Percentiles rank a stretch among this genome's conserved stretches.
Evolutionary conservation across 116 monocot genomes (phyloP).

Genomic region (Papilionanthe hybrid): DNA sequence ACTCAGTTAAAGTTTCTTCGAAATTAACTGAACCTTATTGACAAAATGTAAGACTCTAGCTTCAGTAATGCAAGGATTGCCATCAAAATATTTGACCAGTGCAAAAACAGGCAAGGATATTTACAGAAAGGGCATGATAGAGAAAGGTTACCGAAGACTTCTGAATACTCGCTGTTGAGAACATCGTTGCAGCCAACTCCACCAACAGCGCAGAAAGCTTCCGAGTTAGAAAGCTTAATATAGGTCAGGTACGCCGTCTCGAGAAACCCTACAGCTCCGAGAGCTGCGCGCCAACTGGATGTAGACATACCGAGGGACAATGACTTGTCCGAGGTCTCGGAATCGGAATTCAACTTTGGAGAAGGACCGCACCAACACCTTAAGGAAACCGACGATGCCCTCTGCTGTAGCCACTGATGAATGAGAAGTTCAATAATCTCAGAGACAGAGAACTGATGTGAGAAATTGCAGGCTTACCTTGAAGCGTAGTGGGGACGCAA

Average conservation of each 20-base stretch:
- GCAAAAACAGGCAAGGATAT: not conserved
- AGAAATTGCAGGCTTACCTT: constrained; percentile 7
- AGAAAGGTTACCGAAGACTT: constrained; percentile 49
- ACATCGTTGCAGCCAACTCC: constrained; percentile 77
- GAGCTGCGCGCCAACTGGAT: constrained; percentile 52
- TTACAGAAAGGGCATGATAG: not conserved
- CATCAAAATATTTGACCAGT: not conserved
- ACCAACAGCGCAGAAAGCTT: constrained; percentile 72
- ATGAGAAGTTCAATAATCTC: not conserved
- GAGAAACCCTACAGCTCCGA: constrained; percentile 64
- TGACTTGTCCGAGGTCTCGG: not conserved
- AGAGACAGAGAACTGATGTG: not conserved
- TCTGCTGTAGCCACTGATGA: constrained; percentile 14
- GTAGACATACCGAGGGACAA: constrained; percentile 37
- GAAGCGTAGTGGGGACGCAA: constrained; percentile 1
- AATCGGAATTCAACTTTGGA: constrained; percentile 19
- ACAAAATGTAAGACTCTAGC: too few species aligned
- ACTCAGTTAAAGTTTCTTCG: not conserved
- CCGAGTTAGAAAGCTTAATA: constrained; percentile 58
- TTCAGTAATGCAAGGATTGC: too few species aligned
- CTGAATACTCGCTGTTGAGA: constrained; percentile 83
- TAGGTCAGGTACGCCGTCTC: constrained; percentile 81
- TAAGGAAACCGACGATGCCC: constrained; percentile 1
- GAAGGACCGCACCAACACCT: constrained; percentile 29
- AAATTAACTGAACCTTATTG: too few species aligned